Base-by-base conservation (phyloP, 805 yeast species). In the Candida ovalis region DNA sequence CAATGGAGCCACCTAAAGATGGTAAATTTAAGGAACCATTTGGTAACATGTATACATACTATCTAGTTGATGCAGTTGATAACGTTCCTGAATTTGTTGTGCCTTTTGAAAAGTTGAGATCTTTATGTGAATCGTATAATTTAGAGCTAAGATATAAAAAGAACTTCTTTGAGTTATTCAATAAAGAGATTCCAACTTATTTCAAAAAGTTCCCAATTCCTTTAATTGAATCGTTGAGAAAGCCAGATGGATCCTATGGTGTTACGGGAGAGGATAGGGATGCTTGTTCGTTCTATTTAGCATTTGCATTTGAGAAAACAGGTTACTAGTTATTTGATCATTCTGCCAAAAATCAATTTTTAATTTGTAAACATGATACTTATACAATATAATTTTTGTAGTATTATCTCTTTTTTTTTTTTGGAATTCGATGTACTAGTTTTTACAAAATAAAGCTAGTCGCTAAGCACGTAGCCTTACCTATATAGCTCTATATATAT, bases 51-150 rank as follows among this genome's bases (percentile, higher is more conserved):
- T 94, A 94, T 66, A 80, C 79, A 46, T 94, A 87, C 63, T 88
- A 74, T 69, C 70, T 94, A 49, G 82, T 82, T 54, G 99, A 94
- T 69, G 99, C 99, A 0, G 92, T 94, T 43, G 97, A 89, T 52
- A 84, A 94, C 59, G 97, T 94, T 22, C 98, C 98, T 0, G 99
- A 94, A 62, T 94, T 86, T 60, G 95, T 94, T 5, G 97, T 94
- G 6, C 98, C 97, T 1, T 90, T 94, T 67, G 97, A 92, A 60
- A 79, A 84, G 1, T 79, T 94, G 49, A 76, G 96, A 65, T 80
- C 84, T 47, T 69, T 92, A 46, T 95, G 97, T 40, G 88, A 84
- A 61, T 95, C 89, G 49, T 87, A 82, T 64, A 88, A 88, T 13
- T 67, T 92, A 52, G 84, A 81, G 48, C 68, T 94, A 49, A 77